Evolutionary conservation across 495 filamentous ascomycete genomes (phyloP), one percentile per base, ranked within the genome.

Genomic region (Penicillium taxi): DNA sequence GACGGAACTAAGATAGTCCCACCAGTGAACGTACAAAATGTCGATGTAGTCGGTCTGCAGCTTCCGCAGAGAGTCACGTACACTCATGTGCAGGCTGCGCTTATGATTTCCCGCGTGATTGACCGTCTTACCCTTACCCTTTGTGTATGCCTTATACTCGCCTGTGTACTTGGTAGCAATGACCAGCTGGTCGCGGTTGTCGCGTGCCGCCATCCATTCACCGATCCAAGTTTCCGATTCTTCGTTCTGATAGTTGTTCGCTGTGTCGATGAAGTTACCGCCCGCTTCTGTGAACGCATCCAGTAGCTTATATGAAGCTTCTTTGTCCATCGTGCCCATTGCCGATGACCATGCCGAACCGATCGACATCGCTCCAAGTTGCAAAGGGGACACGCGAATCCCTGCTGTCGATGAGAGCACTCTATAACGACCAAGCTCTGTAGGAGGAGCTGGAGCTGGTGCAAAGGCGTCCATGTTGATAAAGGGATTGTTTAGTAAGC

Each of bases 211-310:
- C 70, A 86, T 77, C 84, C 84, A 87, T 43, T 86, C 83, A 6
- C 81, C 81, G 35, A 86, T 65, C 76, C 75, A 81, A 0, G 43
- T 44, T 55, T 86, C 82, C 5, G 77, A 81, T 42, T 85, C 59
- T 36, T 73, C 74, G 47, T 58, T 56, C 39, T 86, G 80, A 57
- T 86, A 84, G 47, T 64, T 68, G 47, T 73, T 80, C 19, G 75
- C 55, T 1, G 77, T 82, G 48, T 84, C 80, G 42, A 87, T 74
- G 59, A 85, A 83, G 52, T 86, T 82, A 20, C 80, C 82, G 19
- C 75, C 78, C 13, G 70, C 58, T 4, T 70, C 59, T 25, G 74
- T 74, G 57, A 73, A 81, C 48, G 61, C 74, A 45, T 83, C 79
- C 14, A 85, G 64, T 12, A 85, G 70, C 16, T 59, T 56, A 39